Evolutionary conservation across 768 basidiomycete genomes (phyloP).

Genomic region (Calvatia gigantea): DNA sequence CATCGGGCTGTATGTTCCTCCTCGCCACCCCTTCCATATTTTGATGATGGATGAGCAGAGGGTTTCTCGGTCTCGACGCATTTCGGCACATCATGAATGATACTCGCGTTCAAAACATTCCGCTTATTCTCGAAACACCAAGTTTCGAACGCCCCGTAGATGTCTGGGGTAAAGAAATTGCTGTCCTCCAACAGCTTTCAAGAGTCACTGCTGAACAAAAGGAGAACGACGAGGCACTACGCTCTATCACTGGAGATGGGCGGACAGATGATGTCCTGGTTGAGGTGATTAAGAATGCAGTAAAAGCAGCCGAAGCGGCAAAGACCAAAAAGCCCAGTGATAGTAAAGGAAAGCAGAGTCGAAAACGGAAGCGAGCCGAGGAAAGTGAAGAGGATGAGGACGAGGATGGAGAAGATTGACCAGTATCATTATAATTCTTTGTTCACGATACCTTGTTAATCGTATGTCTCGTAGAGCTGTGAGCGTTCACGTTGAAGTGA

Average conservation of each 20-base stretch:
- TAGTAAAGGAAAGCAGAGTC: not conserved
- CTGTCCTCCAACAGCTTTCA: slow-evolving; percentile 48
- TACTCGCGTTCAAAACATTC: slow-evolving; percentile 61
- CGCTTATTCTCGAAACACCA: slow-evolving; percentile 82
- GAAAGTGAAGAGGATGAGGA: slow-evolving; percentile 19
- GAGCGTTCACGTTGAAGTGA: too few relatives aligned
- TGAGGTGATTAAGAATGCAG: slow-evolving; percentile 15
- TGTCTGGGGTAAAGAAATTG: slow-evolving; percentile 75
- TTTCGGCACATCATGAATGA: slow-evolving; percentile 72
- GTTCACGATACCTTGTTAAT: not conserved
- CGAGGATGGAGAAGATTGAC: slow-evolving; percentile 12
- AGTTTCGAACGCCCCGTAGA: slow-evolving; percentile 55
- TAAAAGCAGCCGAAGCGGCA: slow-evolving; percentile 15
- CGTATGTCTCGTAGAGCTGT: not conserved
- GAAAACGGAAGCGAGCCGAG: slow-evolving; percentile 18
- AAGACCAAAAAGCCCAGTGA: slow-evolving; percentile 7
- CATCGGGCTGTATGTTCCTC: slow-evolving; percentile 64
- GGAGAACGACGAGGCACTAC: not conserved
- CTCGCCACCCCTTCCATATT: not conserved
- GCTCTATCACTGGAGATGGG: not conserved
- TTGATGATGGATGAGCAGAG: slow-evolving; percentile 36
- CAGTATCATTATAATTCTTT: not conserved
- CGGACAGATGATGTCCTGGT: slow-evolving; percentile 5
- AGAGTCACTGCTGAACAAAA: not conserved
- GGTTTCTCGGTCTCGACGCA: slow-evolving; percentile 57